Evolutionary conservation across 2,329 filamentous ascomycete species (phyloP).

Genomic region (Hypoxylon sp.): DNA sequence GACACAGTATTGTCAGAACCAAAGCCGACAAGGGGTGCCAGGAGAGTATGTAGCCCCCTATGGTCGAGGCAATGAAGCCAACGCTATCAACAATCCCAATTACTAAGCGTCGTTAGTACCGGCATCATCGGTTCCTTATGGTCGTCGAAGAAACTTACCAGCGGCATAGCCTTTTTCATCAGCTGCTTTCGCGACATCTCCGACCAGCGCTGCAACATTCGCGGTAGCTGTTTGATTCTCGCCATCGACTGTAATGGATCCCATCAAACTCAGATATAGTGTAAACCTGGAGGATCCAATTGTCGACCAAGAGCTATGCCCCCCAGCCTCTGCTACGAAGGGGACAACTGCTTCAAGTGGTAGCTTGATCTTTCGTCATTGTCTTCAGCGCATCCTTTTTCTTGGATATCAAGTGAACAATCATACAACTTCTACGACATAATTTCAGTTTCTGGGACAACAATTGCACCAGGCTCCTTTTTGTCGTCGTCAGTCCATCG

Average conservation of each 20-base stretch:
- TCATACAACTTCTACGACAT: slow-evolving; percentile 16
- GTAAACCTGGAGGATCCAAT: slow-evolving; percentile 14
- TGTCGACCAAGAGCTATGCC: slow-evolving; percentile 20
- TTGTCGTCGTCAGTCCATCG: slow-evolving; percentile 19
- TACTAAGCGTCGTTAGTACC: slow-evolving; percentile 1
- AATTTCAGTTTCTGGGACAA: slow-evolving; percentile 9
- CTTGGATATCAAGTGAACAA: too few species aligned
- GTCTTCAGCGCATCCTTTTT: neutral
- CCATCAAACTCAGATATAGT: slow-evolving; percentile 14
- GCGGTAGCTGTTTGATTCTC: slow-evolving; percentile 12
- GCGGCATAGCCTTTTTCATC: slow-evolving; percentile 11
- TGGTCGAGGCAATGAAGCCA: slow-evolving; percentile 14
- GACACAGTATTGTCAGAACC: slow-evolving; percentile 23
- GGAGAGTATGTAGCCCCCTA: slow-evolving; percentile 10
- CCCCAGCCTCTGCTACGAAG: slow-evolving; percentile 13
- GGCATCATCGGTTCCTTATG: neutral
- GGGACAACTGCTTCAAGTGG: slow-evolving; percentile 8
- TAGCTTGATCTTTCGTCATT: slow-evolving; percentile 6
- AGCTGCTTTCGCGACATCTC: slow-evolving; percentile 5
- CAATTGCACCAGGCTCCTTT: slow-evolving; percentile 5
- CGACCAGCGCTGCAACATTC: slow-evolving; percentile 7
- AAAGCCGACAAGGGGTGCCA: slow-evolving; percentile 17
- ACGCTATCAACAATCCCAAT: slow-evolving; percentile 17
- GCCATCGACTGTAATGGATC: slow-evolving; percentile 3
- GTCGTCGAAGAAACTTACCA: slow-evolving; percentile 5